Base-by-base conservation (phyloP, 169 alveolate species). In the Babesia ovis region DNA sequence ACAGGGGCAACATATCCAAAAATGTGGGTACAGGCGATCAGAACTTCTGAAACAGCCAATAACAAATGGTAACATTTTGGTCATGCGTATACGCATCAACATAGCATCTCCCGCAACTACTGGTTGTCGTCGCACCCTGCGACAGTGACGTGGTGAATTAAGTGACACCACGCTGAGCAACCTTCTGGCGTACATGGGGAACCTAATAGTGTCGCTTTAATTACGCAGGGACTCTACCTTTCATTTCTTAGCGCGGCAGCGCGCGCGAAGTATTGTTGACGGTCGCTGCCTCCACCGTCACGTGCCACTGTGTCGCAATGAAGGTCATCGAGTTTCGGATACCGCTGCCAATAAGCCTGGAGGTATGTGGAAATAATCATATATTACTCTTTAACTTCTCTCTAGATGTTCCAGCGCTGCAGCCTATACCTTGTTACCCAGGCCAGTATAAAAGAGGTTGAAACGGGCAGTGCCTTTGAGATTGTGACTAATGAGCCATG, bases 321-420 rank as follows among this genome's bases (percentile, higher is more conserved):
- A 80, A 80, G 77, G 61, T 70, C 58, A 62, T 80, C 32, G 88
- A 80, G 71, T 80, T 80, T 46, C 60, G 84, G 27, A 62, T 80
- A 31, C 80, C 88, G 23, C 34, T 80, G 34, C 88, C 88, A 3
- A 37, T 80, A 12, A 27, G 41, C 32, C 53, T 80, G 23, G 69
- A 58, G 50, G 88, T 80, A 70, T 5, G 84, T 60, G 16, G 16
- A 9, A 64, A 27, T 14, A 32, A 14, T 32, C 27, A 31, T 18
- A 2, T 12, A 4, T 3, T 16, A 4, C n/a, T n/a, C 20, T 37
- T 45, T 12, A 20, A 53, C 16, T 29, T 29, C 2, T 23, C 20
- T 70, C 2, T 54, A 80, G 88, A 59, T 41, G 62, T 80, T 42
- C 54, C 70, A 70, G 46, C 66, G 77, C 20, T 80, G 75, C 42